A percentile compares a stretch with the other conserved stretches of the same genome.
These are phyloP conservation scores for Harringtonia lauricola DNA, from an alignment of 2,329 filamentous ascomycete genomes.

Conservation along the genomic window DNA sequence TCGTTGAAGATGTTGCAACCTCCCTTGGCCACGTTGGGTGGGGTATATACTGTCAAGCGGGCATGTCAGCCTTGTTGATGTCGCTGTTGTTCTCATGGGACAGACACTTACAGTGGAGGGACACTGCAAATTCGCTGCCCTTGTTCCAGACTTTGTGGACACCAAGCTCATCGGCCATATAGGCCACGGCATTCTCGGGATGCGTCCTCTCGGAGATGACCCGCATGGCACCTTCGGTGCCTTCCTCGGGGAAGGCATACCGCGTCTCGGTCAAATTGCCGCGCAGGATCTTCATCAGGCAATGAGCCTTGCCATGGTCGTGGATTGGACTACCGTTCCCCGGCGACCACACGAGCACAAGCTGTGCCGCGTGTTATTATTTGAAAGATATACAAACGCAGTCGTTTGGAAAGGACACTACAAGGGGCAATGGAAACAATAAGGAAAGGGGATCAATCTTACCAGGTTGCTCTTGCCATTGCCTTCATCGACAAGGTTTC, in stretches of 20 bases:
- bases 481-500: constrained; percentile 82
- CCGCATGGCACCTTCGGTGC: constrained; percentile 43
- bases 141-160: constrained; percentile 75
- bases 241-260: constrained; percentile 57
- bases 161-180: constrained; percentile 86
- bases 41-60: constrained; percentile 56
- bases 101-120: constrained; percentile 54
- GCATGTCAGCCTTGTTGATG: neutral
- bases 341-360: constrained; percentile 83
- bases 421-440: neutral
- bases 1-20: constrained; percentile 78
- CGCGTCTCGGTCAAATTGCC: constrained; percentile 72
- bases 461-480: constrained; percentile 54
- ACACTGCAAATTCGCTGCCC: constrained; percentile 67
- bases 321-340: constrained; percentile 77
- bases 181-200: constrained; percentile 63
- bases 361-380: constrained; percentile 31
- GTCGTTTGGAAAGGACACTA: neutral
- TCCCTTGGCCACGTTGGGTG: constrained; percentile 73
- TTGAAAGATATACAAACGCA: neutral
- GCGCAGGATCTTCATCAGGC: constrained; percentile 80
- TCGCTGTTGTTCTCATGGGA: too few species aligned
- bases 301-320: constrained; percentile 82
- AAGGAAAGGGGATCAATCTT: constrained; percentile 11
- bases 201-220: constrained; percentile 59